Evolutionary conservation across 495 filamentous ascomycete species (phyloP).

Genomic region (Cercophora samala): DNA sequence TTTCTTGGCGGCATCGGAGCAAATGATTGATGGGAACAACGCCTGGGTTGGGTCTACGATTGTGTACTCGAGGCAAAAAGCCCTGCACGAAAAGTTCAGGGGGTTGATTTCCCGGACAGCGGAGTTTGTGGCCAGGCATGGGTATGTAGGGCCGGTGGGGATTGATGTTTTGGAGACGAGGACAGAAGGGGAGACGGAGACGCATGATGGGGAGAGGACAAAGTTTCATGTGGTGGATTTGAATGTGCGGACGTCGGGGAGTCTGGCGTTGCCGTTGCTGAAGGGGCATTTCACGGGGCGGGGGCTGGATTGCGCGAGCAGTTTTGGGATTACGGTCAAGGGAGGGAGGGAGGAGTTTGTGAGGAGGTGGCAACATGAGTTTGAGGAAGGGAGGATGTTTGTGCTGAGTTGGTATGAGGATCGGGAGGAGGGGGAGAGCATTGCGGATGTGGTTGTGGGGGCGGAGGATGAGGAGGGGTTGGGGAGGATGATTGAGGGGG

Average conservation of each 20-base stretch:
- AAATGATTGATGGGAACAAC: conserved; percentile 26
- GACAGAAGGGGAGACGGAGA: conserved; percentile 1
- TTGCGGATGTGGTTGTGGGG: conserved; percentile 32
- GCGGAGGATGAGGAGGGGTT: conserved; percentile 24
- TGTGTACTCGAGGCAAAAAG: conserved; percentile 26
- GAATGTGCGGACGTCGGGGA: conserved; percentile 37
- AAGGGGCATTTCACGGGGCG: conserved; percentile 23
- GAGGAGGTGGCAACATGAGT: conserved; percentile 21
- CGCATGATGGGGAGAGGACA: conserved; percentile 9
- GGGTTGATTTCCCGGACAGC: conserved; percentile 24
- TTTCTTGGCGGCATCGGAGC: conserved; percentile 33
- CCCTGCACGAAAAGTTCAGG: conserved; percentile 24
- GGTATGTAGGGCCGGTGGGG: conserved; percentile 35
- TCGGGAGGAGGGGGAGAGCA: conserved; percentile 15
- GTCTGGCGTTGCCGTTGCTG: conserved; percentile 28
- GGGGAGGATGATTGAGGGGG: conserved; percentile 20
- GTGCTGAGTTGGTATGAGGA: conserved; percentile 35
- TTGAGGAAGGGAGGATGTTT: conserved; percentile 25
- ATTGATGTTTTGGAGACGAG: conserved; percentile 32
- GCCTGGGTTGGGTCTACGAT: conserved; percentile 35
- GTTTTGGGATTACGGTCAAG: conserved; percentile 21
- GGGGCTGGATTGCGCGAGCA: conserved; percentile 28
- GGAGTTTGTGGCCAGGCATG: conserved; percentile 23
- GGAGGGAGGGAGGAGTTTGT: conserved; percentile 23
- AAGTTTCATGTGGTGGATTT: conserved; percentile 33